Percentiles rank a stretch among this genome's conserved stretches.
phyloP scores from a whole-genome alignment of 257 asterid species.

The Fraxinus americana region DNA sequence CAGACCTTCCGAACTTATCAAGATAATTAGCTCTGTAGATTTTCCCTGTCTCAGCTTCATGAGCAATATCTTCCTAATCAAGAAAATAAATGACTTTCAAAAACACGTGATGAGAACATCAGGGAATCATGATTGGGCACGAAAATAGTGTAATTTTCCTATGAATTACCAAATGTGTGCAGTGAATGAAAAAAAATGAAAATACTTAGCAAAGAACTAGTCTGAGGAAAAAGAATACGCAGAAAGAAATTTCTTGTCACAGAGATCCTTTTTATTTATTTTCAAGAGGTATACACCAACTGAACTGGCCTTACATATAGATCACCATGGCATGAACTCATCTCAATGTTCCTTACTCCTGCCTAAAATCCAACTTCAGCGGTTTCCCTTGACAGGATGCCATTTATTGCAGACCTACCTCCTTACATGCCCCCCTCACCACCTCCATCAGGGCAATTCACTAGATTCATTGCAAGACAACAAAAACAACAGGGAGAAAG shows the following conservation, averaged over 20 bases:
- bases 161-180: not conserved
- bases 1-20: slow-evolving; percentile 61
- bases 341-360: not conserved
- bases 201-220: not conserved
- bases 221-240: not conserved
- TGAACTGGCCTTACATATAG: not conserved
- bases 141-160: not conserved
- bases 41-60: slow-evolving; percentile 58
- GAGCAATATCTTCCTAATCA: slow-evolving; percentile 57
- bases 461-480: not conserved
- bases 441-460: not conserved
- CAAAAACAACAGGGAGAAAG: not conserved
- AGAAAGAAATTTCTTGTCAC: not conserved
- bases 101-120: not conserved
- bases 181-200: not conserved
- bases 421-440: not conserved
- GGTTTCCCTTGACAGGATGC: not conserved
- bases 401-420: not conserved
- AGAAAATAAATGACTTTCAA: not conserved
- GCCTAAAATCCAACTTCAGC: not conserved
- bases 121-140: not conserved
- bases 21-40: slow-evolving; percentile 54
- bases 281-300: not conserved
- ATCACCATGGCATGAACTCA: not conserved
- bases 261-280: not conserved